phyloP scores from a whole-genome alignment of 164 flowering plant genomes.

The Hamamelis virginiana region DNA sequence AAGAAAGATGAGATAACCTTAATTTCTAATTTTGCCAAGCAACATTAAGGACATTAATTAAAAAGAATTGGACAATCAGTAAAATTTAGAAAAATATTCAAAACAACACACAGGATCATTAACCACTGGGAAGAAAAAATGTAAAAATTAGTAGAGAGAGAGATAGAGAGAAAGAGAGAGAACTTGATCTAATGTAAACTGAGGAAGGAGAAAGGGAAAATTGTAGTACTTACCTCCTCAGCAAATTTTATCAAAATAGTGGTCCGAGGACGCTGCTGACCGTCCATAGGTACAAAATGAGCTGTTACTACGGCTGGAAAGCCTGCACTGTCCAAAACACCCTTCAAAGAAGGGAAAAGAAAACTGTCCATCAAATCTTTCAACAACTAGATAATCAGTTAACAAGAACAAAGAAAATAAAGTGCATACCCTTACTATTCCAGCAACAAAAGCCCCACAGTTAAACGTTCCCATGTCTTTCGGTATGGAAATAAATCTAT shows the following conservation, averaged over 20 bases:
- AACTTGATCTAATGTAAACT: neutral
- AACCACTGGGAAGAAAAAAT: neutral
- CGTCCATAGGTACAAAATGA: slow-evolving; percentile 98
- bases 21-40: no score
- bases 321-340: slow-evolving; percentile 91
- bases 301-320: slow-evolving; percentile 98
- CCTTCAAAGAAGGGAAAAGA: slow-evolving; percentile 44
- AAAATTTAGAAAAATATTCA: no score
- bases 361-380: slow-evolving; percentile 20
- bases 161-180: no score
- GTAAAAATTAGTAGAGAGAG: neutral
- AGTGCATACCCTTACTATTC: slow-evolving; percentile 81
- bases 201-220: neutral
- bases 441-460: slow-evolving; percentile 99
- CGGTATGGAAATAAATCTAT: slow-evolving; percentile 93
- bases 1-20: no score
- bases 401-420: slow-evolving; percentile 2
- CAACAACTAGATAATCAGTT: slow-evolving; percentile 10
- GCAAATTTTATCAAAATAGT: slow-evolving; percentile 97
- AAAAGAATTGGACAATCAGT: no score
- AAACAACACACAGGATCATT: neutral
- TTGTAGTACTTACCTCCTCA: slow-evolving; percentile 66
- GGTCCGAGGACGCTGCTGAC: slow-evolving; percentile 93
- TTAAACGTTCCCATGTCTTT: slow-evolving; percentile 99
- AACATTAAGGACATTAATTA: no score